phyloP scores from a whole-genome alignment of 805 yeast species.

The Saturnispora quitensis region DNA sequence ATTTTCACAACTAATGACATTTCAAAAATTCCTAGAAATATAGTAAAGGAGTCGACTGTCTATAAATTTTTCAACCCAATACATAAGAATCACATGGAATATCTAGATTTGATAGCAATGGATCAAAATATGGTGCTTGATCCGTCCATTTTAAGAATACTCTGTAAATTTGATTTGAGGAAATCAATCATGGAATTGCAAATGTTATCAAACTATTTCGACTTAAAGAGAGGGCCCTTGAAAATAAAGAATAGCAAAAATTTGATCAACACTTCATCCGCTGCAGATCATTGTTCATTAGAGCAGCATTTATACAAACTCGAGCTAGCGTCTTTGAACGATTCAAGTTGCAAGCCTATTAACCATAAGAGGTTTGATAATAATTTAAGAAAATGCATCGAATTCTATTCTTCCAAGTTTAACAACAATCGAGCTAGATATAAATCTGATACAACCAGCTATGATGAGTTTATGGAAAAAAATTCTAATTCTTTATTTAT shows the following conservation, averaged over 20 bases:
- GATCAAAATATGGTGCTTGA: conserved; percentile 21
- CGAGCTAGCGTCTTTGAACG: background rate
- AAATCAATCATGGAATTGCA: conserved; percentile 25
- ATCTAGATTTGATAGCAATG: conserved; percentile 22
- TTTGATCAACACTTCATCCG: background rate
- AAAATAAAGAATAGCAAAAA: background rate
- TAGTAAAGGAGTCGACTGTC: conserved; percentile 24
- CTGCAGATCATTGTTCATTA: background rate
- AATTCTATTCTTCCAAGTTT: conserved; percentile 23
- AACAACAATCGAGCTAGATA: conserved; percentile 20
- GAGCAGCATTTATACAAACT: background rate
- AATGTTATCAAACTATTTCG: conserved; percentile 19
- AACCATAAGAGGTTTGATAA: background rate
- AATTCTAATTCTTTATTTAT: conserved; percentile 20
- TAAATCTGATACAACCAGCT: conserved; percentile 14
- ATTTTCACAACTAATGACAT: conserved; percentile 24
- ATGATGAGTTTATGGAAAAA: conserved; percentile 14
- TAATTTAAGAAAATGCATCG: conserved; percentile 9
- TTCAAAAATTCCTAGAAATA: conserved; percentile 21
- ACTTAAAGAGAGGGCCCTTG: background rate
- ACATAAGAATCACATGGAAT: conserved; percentile 9
- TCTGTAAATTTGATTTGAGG: conserved; percentile 19
- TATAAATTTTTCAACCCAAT: conserved; percentile 14
- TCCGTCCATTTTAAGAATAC: conserved; percentile 11
- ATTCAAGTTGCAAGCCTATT: background rate